Evolutionary conservation across 73 alveolate species (phyloP).

Genomic region (Stentor coeruleus): DNA sequence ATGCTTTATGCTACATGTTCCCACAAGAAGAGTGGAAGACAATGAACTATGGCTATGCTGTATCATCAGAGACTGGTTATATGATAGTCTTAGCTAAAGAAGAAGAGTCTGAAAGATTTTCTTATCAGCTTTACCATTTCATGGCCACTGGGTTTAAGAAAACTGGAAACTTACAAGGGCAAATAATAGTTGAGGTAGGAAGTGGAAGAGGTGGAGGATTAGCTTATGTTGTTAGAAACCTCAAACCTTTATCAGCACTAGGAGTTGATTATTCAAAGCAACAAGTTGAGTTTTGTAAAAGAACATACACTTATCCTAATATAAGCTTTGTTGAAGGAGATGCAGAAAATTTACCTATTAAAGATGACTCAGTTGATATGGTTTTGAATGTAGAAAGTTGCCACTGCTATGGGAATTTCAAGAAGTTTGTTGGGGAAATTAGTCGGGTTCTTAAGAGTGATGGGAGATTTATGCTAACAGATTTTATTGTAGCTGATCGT

Average conservation of each 20-base stretch:
- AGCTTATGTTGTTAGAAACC: constrained; percentile 46
- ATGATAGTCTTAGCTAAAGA: constrained; percentile 41
- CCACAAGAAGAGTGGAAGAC: constrained; percentile 51
- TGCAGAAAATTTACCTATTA: constrained; percentile 61
- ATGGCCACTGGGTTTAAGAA: constrained; percentile 42
- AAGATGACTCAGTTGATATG: constrained; percentile 46
- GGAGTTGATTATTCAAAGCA: constrained; percentile 72
- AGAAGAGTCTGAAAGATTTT: constrained; percentile 52
- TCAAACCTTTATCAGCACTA: constrained; percentile 48
- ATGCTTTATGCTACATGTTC: constrained; percentile 42
- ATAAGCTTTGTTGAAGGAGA: constrained; percentile 52
- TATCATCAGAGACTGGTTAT: constrained; percentile 54
- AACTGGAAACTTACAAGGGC: constrained; percentile 46
- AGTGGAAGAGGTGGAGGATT: constrained; percentile 93
- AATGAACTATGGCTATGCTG: constrained; percentile 78
- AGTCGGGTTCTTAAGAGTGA: constrained; percentile 46
- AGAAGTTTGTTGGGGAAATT: constrained; percentile 48
- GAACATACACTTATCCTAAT: constrained; percentile 28
- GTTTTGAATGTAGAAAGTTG: constrained; percentile 71
- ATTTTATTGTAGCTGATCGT: constrained; percentile 43
- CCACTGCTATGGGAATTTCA: constrained; percentile 78
- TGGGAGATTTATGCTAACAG: constrained; percentile 69
- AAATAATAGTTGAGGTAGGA: constrained; percentile 73
- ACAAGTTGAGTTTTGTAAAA: constrained; percentile 57
- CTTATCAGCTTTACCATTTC: constrained; percentile 60